Percentiles rank a stretch among this genome's conserved stretches.
These are phyloP conservation scores for Phytopythium sindhum DNA, from an alignment of 352 stramenopile species.

Conservation along the genomic window DNA sequence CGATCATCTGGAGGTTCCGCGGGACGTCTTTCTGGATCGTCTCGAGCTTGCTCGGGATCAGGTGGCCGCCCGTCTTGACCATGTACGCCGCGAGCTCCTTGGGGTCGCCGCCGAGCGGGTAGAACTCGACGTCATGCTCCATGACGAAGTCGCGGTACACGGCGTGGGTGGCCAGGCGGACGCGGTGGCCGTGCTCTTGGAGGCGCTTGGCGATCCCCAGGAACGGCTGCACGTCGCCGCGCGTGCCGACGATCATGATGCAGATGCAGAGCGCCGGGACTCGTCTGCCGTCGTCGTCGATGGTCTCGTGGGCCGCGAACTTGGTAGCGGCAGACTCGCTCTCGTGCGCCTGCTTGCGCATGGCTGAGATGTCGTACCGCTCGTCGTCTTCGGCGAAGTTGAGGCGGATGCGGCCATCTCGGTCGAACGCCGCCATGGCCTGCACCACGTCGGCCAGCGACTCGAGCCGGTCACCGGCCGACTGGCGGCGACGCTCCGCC, in stretches of 20 bases:
- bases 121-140: slow-evolving; percentile 66
- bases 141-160: slow-evolving; percentile 83
- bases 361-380: slow-evolving; percentile 33
- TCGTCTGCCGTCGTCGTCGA: slow-evolving; percentile 13
- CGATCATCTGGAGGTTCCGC: slow-evolving; percentile 86
- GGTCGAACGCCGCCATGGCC: slow-evolving; percentile 42
- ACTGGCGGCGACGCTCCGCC: too few species aligned
- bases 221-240: slow-evolving; percentile 74
- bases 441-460: slow-evolving; percentile 42
- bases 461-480: slow-evolving; percentile 10
- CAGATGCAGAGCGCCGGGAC: slow-evolving; percentile 48
- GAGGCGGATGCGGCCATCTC: slow-evolving; percentile 44
- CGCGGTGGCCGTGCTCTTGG: slow-evolving; percentile 77
- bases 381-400: slow-evolving; percentile 45
- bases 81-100: slow-evolving; percentile 87
- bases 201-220: slow-evolving; percentile 70
- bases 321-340: too few species aligned
- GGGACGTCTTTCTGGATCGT: slow-evolving; percentile 58
- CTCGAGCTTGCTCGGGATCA: slow-evolving; percentile 66
- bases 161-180: slow-evolving; percentile 88
- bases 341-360: slow-evolving; percentile 25
- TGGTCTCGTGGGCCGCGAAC: too few species aligned
- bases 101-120: slow-evolving; percentile 58
- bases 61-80: slow-evolving; percentile 77
- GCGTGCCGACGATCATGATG: slow-evolving; percentile 82